Conservation (phyloP, 2,329 filamentous ascomycete genomes). For the Calonectria pseudoturangicola region DNA sequence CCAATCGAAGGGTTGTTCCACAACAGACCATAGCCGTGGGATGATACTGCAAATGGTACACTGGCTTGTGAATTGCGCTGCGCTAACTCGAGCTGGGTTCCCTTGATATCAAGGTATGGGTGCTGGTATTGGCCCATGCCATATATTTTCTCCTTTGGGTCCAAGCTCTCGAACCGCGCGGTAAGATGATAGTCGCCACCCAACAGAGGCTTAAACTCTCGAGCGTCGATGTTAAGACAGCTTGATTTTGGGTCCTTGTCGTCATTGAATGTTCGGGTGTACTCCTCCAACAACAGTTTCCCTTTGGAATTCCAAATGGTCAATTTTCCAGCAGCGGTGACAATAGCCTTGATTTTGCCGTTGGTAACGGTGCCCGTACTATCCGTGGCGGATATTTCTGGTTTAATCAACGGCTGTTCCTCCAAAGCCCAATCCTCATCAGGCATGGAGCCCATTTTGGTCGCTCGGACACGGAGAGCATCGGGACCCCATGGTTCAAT, state of each 20-base stretch:
- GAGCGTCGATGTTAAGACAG: slow-evolving; percentile 72
- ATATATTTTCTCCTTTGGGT: slow-evolving; percentile 75
- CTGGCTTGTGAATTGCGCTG: slow-evolving; percentile 81
- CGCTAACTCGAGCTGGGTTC: slow-evolving; percentile 76
- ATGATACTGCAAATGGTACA: slow-evolving; percentile 77
- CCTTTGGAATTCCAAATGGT: slow-evolving; percentile 54
- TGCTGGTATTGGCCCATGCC: slow-evolving; percentile 85
- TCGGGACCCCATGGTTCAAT: slow-evolving; percentile 69
- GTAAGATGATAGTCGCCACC: slow-evolving; percentile 75
- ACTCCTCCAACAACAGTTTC: slow-evolving; percentile 58
- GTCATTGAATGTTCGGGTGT: slow-evolving; percentile 55
- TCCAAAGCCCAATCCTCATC: slow-evolving; percentile 37
- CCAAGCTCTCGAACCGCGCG: slow-evolving; percentile 74
- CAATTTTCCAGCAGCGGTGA: slow-evolving; percentile 54
- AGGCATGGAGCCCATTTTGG: slow-evolving; percentile 61
- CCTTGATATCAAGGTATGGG: slow-evolving; percentile 77
- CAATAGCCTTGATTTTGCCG: slow-evolving; percentile 49
- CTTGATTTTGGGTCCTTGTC: slow-evolving; percentile 76
- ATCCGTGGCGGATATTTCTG: slow-evolving; percentile 30
- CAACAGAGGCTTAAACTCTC: slow-evolving; percentile 73
- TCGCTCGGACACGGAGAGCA: slow-evolving; percentile 68
- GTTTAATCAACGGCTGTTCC: neutral
- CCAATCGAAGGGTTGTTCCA: slow-evolving; percentile 81
- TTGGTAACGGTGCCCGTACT: slow-evolving; percentile 38
- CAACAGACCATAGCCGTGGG: slow-evolving; percentile 76